A percentile compares a stretch with the other conserved stretches of the same genome.
These are phyloP conservation scores for Populus nigra DNA, from an alignment of 345 rosid genomes.

Conservation along the genomic window DNA sequence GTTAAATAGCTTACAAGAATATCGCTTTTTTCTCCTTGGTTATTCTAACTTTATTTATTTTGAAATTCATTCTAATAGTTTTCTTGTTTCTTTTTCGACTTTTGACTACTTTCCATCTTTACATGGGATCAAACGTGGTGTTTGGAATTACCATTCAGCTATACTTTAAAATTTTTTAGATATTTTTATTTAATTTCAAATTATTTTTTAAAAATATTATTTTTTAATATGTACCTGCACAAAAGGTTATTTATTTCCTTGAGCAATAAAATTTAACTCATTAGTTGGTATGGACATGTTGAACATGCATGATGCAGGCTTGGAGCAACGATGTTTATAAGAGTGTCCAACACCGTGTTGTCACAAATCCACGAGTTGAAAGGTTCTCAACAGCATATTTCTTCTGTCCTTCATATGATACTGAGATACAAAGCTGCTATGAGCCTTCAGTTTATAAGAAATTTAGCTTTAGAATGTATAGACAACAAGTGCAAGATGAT, in stretches of 20 bases:
- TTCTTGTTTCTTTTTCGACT: neutral
- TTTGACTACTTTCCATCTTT: too few species aligned
- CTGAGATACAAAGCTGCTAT: constrained; percentile 51
- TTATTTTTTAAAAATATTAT: too few species aligned
- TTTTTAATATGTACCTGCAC: too few species aligned
- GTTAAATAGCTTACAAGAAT: too few species aligned
- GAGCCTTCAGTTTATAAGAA: constrained; percentile 51
- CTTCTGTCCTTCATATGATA: constrained; percentile 77
- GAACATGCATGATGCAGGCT: constrained; percentile 42
- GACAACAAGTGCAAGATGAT: constrained; percentile 77
- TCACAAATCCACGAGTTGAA: constrained; percentile 61
- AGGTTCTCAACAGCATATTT: constrained; percentile 92
- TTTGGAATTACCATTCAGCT: too few species aligned
- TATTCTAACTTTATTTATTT: too few species aligned
- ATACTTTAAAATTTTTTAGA: too few species aligned
- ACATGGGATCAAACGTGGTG: too few species aligned
- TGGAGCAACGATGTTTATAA: constrained; percentile 91
- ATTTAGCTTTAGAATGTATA: constrained; percentile 71
- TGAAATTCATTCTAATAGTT: neutral
- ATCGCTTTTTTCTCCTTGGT: too few species aligned
- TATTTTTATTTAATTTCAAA: too few species aligned
- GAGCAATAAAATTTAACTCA: neutral
- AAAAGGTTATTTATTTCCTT: neutral
- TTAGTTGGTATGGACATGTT: neutral
- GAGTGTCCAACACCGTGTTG: constrained; percentile 81